Base-by-base conservation (phyloP, 768 basidiomycete genomes). In the Tylopilus cervinicoccineus region DNA sequence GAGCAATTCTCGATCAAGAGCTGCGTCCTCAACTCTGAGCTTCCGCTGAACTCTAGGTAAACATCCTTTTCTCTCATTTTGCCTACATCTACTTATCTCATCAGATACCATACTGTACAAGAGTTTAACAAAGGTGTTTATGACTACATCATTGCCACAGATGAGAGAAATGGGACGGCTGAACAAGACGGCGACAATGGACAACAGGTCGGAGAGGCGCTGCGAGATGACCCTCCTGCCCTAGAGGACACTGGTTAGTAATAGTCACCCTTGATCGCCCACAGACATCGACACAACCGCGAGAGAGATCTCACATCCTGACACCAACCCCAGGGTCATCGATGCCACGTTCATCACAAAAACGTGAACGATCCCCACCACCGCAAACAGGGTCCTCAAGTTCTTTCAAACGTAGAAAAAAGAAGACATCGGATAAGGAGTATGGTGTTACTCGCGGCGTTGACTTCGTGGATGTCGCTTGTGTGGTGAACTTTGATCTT, bases 71-170 rank as follows among this genome's bases (percentile, higher is more conserved):
- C 27, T 20, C 12, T 6, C 4, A 13, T n/a, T 17, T 42, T 3
- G 12, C 6, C 7, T n/a, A 19, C 43, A 19, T 19, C 34, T 0
- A 23, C 55, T 60, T 24, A 61, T 39, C 38, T 13, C 23, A 19
- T 31, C 13, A 93, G 92, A 67, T 96, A 93, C 61, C 96, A 99
- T 61, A 86, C 87, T 2, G 96, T 99, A 2, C 94, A 99, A 59
- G 96, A 97, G 67, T 99, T 99, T 63, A 99, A 99, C 68, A 89
- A 91, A 58, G 96, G 96, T 2, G 91, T 96, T 8, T 98, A 97
- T 59, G 93, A 99, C 64, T 97, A 98, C 65, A 93, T 98, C 54
- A 96, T 99, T 46, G 96, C 96, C 1, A 95, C 94, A 10, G 95
- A 98, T 62, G 96, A 98, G 69, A 83, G 81, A 48, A 80, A 81